Evolutionary conservation across 2,329 filamentous ascomycete genomes (phyloP).

Genomic region (Colletotrichum sublineola): DNA sequence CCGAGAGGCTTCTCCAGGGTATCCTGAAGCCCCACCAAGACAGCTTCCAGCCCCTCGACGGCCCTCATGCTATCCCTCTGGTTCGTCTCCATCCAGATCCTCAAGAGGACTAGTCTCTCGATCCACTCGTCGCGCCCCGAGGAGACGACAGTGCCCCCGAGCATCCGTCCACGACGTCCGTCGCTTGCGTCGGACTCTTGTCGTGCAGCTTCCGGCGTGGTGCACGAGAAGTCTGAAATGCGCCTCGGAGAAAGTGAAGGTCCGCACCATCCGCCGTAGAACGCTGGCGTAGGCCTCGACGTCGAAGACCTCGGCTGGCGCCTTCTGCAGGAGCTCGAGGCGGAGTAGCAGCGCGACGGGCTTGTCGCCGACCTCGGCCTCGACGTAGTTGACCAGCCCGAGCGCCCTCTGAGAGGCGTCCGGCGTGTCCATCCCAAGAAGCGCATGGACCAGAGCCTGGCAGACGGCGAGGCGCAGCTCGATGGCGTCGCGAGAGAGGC

Average conservation of each 20-base stretch:
- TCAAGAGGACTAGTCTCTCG: slow-evolving; percentile 76
- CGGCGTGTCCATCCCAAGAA: slow-evolving; percentile 61
- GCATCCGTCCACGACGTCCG: slow-evolving; percentile 71
- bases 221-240: slow-evolving; percentile 77
- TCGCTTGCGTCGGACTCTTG: slow-evolving; percentile 63
- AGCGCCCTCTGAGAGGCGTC: slow-evolving; percentile 65
- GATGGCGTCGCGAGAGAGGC: slow-evolving; percentile 68
- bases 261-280: slow-evolving; percentile 72
- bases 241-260: slow-evolving; percentile 69
- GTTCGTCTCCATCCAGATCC: slow-evolving; percentile 74
- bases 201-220: slow-evolving; percentile 75
- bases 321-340: slow-evolving; percentile 73
- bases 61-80: slow-evolving; percentile 52
- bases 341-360: slow-evolving; percentile 76
- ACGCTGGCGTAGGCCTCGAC: slow-evolving; percentile 63
- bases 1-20: slow-evolving; percentile 64
- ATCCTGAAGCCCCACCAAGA: slow-evolving; percentile 55
- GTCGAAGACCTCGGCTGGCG: slow-evolving; percentile 62
- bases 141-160: slow-evolving; percentile 68
- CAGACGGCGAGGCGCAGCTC: slow-evolving; percentile 77
- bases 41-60: slow-evolving; percentile 45
- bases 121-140: slow-evolving; percentile 69
- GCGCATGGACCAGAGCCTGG: slow-evolving; percentile 71
- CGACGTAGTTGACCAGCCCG: slow-evolving; percentile 71
- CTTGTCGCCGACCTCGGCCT: slow-evolving; percentile 73